phyloP scores from a whole-genome alignment of 768 basidiomycete genomes.

The Mycena indigotica region DNA sequence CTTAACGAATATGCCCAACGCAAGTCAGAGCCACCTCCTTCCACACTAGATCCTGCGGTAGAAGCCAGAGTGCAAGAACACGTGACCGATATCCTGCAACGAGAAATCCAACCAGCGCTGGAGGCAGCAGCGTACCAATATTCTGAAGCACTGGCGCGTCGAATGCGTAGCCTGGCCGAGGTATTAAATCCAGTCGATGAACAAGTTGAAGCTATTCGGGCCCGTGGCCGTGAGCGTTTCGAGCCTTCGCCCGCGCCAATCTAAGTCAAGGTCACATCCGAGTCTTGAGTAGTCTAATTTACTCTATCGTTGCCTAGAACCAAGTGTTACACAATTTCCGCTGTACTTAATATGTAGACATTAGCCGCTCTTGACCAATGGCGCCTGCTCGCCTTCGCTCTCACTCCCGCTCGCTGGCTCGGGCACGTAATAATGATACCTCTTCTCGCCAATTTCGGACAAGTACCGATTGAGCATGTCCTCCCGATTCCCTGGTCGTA shows the following conservation, averaged over 20 bases:
- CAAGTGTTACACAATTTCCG: not conserved
- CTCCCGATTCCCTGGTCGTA: constrained; percentile 61
- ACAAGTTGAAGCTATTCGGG: constrained; percentile 33
- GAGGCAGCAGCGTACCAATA: not conserved
- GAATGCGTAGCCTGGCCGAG: constrained; percentile 30
- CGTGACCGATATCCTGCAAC: constrained; percentile 10
- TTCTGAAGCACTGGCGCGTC: constrained; percentile 10
- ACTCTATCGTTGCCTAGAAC: not conserved
- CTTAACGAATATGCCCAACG: not conserved
- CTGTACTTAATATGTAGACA: not conserved
- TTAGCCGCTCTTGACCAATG: not conserved
- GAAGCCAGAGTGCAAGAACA: not conserved
- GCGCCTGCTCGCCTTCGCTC: constrained; percentile 36
- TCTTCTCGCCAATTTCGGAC: constrained; percentile 51
- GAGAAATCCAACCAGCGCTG: constrained; percentile 15
- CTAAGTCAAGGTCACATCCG: not conserved
- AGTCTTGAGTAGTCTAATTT: not conserved
- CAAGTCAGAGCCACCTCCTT: not conserved
- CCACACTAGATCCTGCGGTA: constrained; percentile 8
- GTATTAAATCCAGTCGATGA: constrained; percentile 35
- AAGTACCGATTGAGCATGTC: constrained; percentile 64
- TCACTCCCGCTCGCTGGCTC: constrained; percentile 51
- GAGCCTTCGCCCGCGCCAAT: not conserved
- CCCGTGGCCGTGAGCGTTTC: constrained; percentile 19
- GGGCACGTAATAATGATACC: constrained; percentile 72